Evolutionary conservation across 2,329 filamentous ascomycete genomes (phyloP).

Genomic region (Aspergillaceae sp.): DNA sequence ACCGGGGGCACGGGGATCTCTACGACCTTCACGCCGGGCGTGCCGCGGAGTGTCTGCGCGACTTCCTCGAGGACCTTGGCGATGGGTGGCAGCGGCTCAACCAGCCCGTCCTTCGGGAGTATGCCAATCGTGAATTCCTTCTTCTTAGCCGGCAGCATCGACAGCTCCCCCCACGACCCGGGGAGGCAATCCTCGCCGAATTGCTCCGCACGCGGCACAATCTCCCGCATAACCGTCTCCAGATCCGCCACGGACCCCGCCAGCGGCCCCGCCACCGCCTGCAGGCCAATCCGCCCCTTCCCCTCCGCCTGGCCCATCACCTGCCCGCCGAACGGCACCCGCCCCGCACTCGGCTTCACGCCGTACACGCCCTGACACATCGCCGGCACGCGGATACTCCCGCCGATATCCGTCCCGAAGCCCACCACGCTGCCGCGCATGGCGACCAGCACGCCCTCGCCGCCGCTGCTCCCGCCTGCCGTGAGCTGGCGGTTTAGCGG

Average conservation of each 20-base stretch:
- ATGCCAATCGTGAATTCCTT: conserved; percentile 32
- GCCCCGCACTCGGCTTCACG: conserved; percentile 45
- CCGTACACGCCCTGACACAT: conserved; percentile 52
- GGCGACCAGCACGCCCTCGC: conserved; percentile 49
- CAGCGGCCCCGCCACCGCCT: conserved; percentile 39
- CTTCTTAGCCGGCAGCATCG: no score
- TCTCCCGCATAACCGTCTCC: conserved; percentile 42
- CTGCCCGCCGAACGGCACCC: conserved; percentile 46
- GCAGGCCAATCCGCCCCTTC: conserved; percentile 41
- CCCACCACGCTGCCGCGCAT: conserved; percentile 47
- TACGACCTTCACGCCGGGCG: conserved; percentile 46
- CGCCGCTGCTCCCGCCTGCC: conserved; percentile 51
- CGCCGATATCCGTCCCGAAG: conserved; percentile 52
- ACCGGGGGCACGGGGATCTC: conserved; percentile 47
- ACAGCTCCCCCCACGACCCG: conserved; percentile 27
- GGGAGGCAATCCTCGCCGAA: conserved; percentile 44
- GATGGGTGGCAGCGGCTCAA: conserved; percentile 32
- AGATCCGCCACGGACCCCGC: conserved; percentile 34
- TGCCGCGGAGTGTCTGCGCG: conserved; percentile 21
- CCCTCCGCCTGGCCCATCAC: background rate
- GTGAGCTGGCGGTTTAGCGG: conserved; percentile 48
- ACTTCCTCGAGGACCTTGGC: conserved; percentile 34
- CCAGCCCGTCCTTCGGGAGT: conserved; percentile 33
- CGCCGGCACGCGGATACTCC: conserved; percentile 51
- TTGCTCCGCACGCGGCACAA: conserved; percentile 44